Evolutionary conservation across 805 yeast species (phyloP), one percentile per base, ranked within the genome.

Genomic region (Starmerella geochares): DNA sequence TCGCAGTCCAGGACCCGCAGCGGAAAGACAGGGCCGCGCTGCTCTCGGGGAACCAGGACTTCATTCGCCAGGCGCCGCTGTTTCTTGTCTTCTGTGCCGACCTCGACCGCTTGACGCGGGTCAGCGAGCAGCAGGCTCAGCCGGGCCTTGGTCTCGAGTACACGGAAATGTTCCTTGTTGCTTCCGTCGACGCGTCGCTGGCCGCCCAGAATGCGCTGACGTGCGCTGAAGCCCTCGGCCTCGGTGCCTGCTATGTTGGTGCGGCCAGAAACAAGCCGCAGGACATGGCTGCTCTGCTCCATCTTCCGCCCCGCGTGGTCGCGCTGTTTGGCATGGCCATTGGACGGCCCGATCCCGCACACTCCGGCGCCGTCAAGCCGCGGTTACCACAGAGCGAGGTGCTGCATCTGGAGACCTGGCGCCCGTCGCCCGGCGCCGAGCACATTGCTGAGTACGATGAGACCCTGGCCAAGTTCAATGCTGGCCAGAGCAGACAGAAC

Each of bases 21-120:
- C 16, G 16, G 17, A 37, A 23, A 23, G 20, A 37, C 19, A 7
- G n/a, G 20, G 41, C 20, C 4, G 41, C 41, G 16, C 20, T 20
- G 28, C 41, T 37, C 20, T 37, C 41, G 13, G 41, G 20, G 7
- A 23, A 37, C 20, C 41, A 37, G 41, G 41, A 16, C 9, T 37
- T 37, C 41, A 37, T 37, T n/a, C 41, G 41, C 27, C 20, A 37
- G 29, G 41, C 41, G 20, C 41, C 41, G 29, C 29, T 37, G 17
- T 24, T 37, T 14, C 29, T 37, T 4, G 29, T 37, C 11, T 37
- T 37, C 29, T 37, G 41, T 13, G 41, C 41, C 29, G 41, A 37
- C 29, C 29, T 37, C 19, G 13, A 24, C 19, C 17, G 41, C 13
- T 29, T 37, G 3, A 37, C 41, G 2, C 6, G 19, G 29, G 29